These are phyloP conservation scores for Mycena vitilis DNA, from an alignment of 768 basidiomycete species.

Conservation along the genomic window DNA sequence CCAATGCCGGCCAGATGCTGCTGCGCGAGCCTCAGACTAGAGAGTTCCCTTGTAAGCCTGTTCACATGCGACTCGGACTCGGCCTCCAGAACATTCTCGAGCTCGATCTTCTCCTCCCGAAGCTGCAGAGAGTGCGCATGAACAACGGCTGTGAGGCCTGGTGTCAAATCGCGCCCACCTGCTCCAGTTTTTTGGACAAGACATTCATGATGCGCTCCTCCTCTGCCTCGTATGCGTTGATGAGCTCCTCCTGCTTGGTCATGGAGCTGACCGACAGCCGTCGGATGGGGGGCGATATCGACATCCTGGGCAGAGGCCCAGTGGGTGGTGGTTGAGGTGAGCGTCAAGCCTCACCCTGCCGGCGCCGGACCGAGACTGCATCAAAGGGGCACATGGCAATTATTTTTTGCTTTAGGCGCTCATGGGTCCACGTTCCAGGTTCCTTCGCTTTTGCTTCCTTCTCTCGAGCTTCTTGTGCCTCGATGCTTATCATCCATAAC, in stretches of 20 bases:
- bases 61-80: conserved; percentile 91
- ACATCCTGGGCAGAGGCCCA: conserved; percentile 45
- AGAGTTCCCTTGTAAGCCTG: conserved; percentile 75
- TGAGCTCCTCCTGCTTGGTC: conserved; percentile 78
- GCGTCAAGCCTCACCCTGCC: neutral
- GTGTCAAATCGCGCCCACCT: conserved; percentile 57
- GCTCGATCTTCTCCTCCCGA: conserved; percentile 84
- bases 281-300: conserved; percentile 68
- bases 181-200: conserved; percentile 84
- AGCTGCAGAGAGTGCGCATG: conserved; percentile 56
- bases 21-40: conserved; percentile 68
- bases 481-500: conserved; percentile 1
- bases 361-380: conserved; percentile 2
- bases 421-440: conserved; percentile 3
- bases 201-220: conserved; percentile 90
- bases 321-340: neutral
- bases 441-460: conserved; percentile 3
- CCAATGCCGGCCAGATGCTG: conserved; percentile 53
- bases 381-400: conserved; percentile 16
- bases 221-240: conserved; percentile 91
- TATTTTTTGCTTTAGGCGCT: neutral
- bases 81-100: conserved; percentile 86
- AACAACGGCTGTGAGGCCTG: neutral
- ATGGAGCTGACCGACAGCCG: conserved; percentile 67
- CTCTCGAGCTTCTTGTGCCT: neutral